Conservation (phyloP, 1,284 basidiomycete genomes). For the Vanrija humicola region DNA sequence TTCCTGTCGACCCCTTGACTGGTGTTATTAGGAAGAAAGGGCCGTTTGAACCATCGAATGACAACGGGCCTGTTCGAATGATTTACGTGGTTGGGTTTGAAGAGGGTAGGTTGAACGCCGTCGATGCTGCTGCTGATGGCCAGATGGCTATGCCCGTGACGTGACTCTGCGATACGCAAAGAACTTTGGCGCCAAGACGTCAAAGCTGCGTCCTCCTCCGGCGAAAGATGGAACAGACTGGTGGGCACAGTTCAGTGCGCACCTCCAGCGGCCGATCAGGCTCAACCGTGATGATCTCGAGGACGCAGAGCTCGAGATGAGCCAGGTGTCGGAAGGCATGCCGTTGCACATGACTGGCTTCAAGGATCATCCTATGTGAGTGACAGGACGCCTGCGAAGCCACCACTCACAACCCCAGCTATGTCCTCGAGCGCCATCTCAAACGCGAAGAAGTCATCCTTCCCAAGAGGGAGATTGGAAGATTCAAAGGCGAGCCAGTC, state of each 20-base stretch:
- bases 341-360: conserved; percentile 85
- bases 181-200: conserved; percentile 75
- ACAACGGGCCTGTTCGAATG: conserved; percentile 72
- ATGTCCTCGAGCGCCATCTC: conserved; percentile 82
- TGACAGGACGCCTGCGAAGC: neutral
- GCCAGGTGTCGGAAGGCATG: conserved; percentile 85
- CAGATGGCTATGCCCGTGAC: conserved; percentile 56
- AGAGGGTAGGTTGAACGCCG: conserved; percentile 63
- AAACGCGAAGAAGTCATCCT: conserved; percentile 82
- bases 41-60: conserved; percentile 69
- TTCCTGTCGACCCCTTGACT: conserved; percentile 85
- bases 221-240: conserved; percentile 63
- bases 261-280: conserved; percentile 68
- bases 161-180: conserved; percentile 62
- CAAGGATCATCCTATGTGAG: conserved; percentile 90
- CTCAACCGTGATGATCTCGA: conserved; percentile 87
- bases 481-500: conserved; percentile 91
- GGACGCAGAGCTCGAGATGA: conserved; percentile 81
- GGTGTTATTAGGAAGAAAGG: conserved; percentile 73
- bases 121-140: conserved; percentile 5
- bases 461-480: conserved; percentile 79
- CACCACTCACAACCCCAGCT: conserved; percentile 54
- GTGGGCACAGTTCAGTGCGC: conserved; percentile 71
- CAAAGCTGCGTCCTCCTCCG: conserved; percentile 71
- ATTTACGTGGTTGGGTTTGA: conserved; percentile 91